A percentile compares a stretch with the other conserved stretches of the same genome.
These are phyloP conservation scores for Boletus subparvulus DNA, from an alignment of 768 basidiomycete genomes.

Conservation along the genomic window DNA sequence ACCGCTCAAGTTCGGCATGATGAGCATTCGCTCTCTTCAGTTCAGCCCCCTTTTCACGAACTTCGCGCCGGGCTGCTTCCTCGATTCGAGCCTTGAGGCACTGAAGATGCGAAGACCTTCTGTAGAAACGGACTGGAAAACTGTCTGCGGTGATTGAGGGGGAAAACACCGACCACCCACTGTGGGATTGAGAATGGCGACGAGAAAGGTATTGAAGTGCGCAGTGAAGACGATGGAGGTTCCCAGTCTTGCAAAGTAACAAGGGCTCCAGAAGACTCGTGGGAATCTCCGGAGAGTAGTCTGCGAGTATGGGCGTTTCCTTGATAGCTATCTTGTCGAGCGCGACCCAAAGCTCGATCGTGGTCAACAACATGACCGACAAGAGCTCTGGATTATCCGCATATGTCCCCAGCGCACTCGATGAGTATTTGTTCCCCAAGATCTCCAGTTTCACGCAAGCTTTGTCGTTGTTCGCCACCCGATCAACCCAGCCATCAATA, in stretches of 20 bases:
- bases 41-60: conserved; percentile 29
- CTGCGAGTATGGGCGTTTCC: conserved; percentile 24
- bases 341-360: conserved; percentile 37
- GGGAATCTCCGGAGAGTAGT: conserved; percentile 36
- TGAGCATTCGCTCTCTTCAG: conserved; percentile 22
- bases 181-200: conserved; percentile 23
- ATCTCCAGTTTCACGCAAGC: conserved; percentile 16
- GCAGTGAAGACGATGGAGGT: conserved; percentile 27
- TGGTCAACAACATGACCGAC: conserved; percentile 43
- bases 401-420: conserved; percentile 27
- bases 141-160: conserved; percentile 7
- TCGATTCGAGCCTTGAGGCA: conserved; percentile 32
- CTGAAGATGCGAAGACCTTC: conserved; percentile 21
- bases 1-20: conserved; percentile 16
- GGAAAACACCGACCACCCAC: conserved; percentile 36
- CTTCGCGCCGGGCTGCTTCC: conserved; percentile 17
- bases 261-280: conserved; percentile 24
- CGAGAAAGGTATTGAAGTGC: conserved; percentile 33
- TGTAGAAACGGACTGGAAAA: conserved; percentile 39
- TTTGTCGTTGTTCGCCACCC: conserved; percentile 2
- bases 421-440: conserved; percentile 29
- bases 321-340: conserved; percentile 27
- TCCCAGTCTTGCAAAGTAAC: conserved; percentile 28
- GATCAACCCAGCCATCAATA: conserved; percentile 35
- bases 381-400: conserved; percentile 35